Percentiles rank a stretch among this genome's conserved stretches.
These are phyloP conservation scores for Chenopodium suecicum DNA, from an alignment of 148 eudicot species.

Conservation along the genomic window DNA sequence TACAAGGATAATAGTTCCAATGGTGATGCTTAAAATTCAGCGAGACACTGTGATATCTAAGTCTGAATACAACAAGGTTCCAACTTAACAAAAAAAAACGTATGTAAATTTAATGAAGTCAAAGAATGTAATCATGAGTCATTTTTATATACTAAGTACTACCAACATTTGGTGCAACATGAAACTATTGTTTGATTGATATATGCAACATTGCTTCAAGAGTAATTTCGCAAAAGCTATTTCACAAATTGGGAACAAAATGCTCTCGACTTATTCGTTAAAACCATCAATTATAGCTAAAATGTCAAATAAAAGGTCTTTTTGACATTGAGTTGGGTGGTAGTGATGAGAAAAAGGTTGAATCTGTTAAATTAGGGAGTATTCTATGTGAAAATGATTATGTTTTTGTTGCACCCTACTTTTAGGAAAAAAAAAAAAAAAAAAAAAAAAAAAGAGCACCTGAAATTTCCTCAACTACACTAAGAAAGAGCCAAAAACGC, in stretches of 20 bases:
- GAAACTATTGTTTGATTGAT: neutral
- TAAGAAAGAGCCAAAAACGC: constrained; percentile 9
- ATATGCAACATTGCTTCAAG: constrained; percentile 2
- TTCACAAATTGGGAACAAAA: neutral
- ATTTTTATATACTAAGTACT: neutral
- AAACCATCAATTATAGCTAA: constrained; percentile 18
- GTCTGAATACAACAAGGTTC: too few relatives aligned
- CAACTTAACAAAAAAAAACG: too few relatives aligned
- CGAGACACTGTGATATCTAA: too few relatives aligned
- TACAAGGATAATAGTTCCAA: neutral
- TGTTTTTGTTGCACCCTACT: constrained; percentile 17
- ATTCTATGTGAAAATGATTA: constrained; percentile 27
- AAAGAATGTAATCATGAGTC: too few relatives aligned
- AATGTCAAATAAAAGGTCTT: constrained; percentile 13
- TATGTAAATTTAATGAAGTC: too few relatives aligned
- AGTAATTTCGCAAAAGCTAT: neutral
- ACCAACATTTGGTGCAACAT: neutral
- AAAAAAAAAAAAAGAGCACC: neutral
- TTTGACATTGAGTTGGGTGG: constrained; percentile 10
- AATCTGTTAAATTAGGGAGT: constrained; percentile 13
- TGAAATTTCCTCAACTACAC: constrained; percentile 2
- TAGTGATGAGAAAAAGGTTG: constrained; percentile 8
- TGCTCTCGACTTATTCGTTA: neutral
- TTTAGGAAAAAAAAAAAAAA: neutral
- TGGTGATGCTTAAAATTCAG: too few relatives aligned